Evolutionary conservation across 352 stramenopile species (phyloP), one percentile per base, ranked within the genome.

Genomic region (Phytopythium montanum): DNA sequence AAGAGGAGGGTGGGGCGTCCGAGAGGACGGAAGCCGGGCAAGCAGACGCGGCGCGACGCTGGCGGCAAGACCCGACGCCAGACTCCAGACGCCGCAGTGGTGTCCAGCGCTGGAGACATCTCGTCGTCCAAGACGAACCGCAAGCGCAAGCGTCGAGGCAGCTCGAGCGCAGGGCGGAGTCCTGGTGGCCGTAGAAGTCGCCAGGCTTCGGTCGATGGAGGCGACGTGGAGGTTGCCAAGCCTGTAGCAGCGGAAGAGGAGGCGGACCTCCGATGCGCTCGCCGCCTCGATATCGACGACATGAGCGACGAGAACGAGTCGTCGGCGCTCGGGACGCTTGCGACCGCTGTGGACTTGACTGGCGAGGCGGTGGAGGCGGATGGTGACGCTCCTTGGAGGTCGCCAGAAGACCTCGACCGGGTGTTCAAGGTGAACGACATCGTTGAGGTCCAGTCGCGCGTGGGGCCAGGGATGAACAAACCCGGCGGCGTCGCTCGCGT

Each of bases 391-490:
- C 61, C 38, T 60, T 66, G 29, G 54, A 53, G 26, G 28, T n/a
- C 19, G 61, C 60, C 59, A 57, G 66, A 28, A 53, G 69, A 62
- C 55, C 33, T 59, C 45, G 41, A 59, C 5, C 59, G 60, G 18
- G 52, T 86, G 23, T 90, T 88, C 44, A 55, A 61, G 29, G 73
- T 84, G 39, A 75, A 80, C 5, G 75, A 88, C 49, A 69, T 76
- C 6, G 80, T 92, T 16, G 60, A 79, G 23, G 80, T 92, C 13
- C 56, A 80, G 7, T 51, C 68, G 12, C 82, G 82, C 21, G 73
- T 86, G 6, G 83, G 82, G 69, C 59, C 67, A 33, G 80, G 80
- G 5, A 75, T 69, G 33, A 92, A 92, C 60, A 92, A 92, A 55
- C 79, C 75, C 19, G 83, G 83, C 6, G 83, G 83, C 26, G 83